Base-by-base conservation (phyloP, 1,284 basidiomycete species). In the Rhizoctonia solani region DNA sequence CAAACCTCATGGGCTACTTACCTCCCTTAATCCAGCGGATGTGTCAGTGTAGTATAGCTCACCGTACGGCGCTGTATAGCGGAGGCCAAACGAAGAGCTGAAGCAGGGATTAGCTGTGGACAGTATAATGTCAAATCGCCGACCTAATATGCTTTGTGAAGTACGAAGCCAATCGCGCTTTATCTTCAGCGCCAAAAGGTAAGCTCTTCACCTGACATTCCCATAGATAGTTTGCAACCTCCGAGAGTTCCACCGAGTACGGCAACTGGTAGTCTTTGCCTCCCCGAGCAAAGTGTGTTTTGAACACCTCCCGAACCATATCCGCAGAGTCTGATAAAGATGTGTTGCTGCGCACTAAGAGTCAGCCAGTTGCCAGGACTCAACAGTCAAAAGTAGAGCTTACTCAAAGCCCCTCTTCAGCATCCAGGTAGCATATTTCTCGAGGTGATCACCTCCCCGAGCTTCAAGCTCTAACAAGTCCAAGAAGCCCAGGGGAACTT, bases 401-500 rank as follows among this genome's bases (percentile, higher is more conserved):
- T 32, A 65, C 59, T 65, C 59, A 27, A 65, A 65, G 3, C 59
- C 59, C 27, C 53, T 65, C 47, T 53, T 53, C 19, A 65, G 32
- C 59, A 65, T 65, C 59, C 59, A 65, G 16, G 27, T 42, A 16
- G 47, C 16, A 53, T 65, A 65, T 44, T 65, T 65, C 13, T 53
- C 59, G 14, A 65, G 14, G 16, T 65, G 47, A 21, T 50, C 32
- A 13, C 47, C 37, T 13, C 49, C 59, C 19, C 39, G 52, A 11
- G 59, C 59, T 8, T 52, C 47, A 14, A 65, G 37, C 23, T 65
- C 59, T 27, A 65, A 23, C 27, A 65, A 53, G 27, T 65, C 59
- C 37, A 65, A 25, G 44, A 53, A 65, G 5, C 47, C 5, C 8
- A 53, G 16, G 4, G 59, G 59, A 30, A 53, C 27, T 39, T 65